Percentiles rank a stretch among this genome's conserved stretches.
Conservation (phyloP, 2,329 filamentous ascomycete genomes). For the Pseudocercospora musae region DNA sequence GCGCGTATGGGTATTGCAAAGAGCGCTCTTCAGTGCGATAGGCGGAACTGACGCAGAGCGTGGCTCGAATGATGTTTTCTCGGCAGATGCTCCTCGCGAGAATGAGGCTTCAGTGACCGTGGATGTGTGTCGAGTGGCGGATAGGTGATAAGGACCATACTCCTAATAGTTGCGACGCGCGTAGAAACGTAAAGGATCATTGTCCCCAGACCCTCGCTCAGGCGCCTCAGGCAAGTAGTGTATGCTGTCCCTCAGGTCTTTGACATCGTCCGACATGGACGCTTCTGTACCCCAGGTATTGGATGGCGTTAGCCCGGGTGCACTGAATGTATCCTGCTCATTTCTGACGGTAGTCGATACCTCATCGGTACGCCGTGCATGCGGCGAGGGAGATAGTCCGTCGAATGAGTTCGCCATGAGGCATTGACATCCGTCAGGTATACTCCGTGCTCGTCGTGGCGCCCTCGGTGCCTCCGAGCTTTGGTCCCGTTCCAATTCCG, state of each 20-base stretch:
- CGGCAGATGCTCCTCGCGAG: background rate
- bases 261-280: background rate
- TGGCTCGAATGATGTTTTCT: background rate
- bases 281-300: background rate
- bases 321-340: background rate
- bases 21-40: background rate
- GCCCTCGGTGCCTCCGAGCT: background rate
- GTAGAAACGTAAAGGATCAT: background rate
- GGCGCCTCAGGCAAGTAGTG: background rate
- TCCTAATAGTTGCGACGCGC: background rate
- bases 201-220: background rate
- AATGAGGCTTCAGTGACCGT: background rate
- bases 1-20: background rate
- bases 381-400: background rate
- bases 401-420: background rate
- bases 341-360: background rate
- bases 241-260: background rate
- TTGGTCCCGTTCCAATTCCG: background rate
- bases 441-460: background rate
- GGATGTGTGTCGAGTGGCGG: background rate
- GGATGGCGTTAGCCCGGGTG: background rate
- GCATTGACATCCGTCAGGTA: background rate
- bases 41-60: background rate
- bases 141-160: background rate
- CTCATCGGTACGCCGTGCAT: background rate